Evolutionary conservation across 2,329 filamentous ascomycete species (phyloP), one percentile per base, ranked within the genome.

Genomic region (Neofusicoccum sp.): DNA sequence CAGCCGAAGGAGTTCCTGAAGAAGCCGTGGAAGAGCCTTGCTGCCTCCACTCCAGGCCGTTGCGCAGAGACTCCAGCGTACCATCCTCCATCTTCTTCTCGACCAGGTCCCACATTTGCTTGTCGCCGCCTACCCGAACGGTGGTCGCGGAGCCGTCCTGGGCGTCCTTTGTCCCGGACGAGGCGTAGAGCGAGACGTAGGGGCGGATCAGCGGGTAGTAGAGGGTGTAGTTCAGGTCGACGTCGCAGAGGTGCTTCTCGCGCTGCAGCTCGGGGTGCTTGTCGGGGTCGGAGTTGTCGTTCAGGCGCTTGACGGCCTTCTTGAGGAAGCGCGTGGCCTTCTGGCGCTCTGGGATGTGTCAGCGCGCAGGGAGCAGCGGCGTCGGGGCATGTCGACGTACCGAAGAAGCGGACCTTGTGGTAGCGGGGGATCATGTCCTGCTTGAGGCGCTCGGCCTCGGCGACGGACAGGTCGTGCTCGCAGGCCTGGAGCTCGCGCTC

Each of bases 341-440:
- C 75, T 90, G 87, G 49, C 88, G 83, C 66, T 91, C 88, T 89
- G 44, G 20, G 16, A 6, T 12, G 7, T 26, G 30, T 59, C 3
- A 53, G 54, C 7, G 33, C 14, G 24, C 8, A 68, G 2, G 1
- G 62, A 9, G 28, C 38, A 31, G 33, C 61, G 66, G 8, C 67
- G 63, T 41, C 62, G 48, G n/a, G 12, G 34, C 16, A 28, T 43
- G 60, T 30, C 20, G 61, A 68, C 82, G 56, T 79, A 89, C 90
- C 90, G 74, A 93, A 93, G 72, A 95, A 95, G 30, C 90, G 81
- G 54, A 93, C 85, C 84, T 91, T 93, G 72, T 93, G 90, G 68
- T 92, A 95, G 73, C 87, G 89, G 54, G 80, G 80, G 64, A 93
- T 91, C 84, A 93, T 90, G 62, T 85, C 81, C 67, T 82, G 82